Evolutionary conservation across 768 basidiomycete genomes (phyloP).

Genomic region (Termitomyces sp.): DNA sequence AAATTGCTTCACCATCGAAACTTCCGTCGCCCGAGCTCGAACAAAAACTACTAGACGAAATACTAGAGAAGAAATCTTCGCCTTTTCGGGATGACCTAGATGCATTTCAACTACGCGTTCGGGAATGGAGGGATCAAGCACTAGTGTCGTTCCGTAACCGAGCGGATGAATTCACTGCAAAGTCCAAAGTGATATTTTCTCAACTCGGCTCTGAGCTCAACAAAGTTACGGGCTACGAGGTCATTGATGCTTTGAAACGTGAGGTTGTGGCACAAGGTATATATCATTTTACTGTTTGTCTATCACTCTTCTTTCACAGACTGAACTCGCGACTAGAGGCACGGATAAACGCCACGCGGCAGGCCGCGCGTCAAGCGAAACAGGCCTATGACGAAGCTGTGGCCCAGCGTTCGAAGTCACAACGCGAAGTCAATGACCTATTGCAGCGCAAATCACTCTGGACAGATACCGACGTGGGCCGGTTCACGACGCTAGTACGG

Average conservation of each 20-base stretch:
- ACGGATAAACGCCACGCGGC: slow-evolving; percentile 60
- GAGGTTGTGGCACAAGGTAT: slow-evolving; percentile 79
- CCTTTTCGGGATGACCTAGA: slow-evolving; percentile 27
- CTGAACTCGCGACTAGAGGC: slow-evolving; percentile 48
- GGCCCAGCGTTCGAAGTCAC: slow-evolving; percentile 73
- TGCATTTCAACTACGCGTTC: slow-evolving; percentile 32
- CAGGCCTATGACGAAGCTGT: slow-evolving; percentile 72
- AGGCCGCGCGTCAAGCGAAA: slow-evolving; percentile 70
- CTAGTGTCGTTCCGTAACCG: slow-evolving; percentile 43
- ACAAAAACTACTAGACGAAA: slow-evolving; percentile 5
- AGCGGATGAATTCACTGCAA: slow-evolving; percentile 53
- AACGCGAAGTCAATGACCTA: slow-evolving; percentile 94
- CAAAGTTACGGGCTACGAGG: slow-evolving; percentile 86
- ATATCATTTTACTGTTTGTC: slow-evolving; percentile 17
- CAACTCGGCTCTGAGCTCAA: slow-evolving; percentile 78
- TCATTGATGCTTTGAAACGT: slow-evolving; percentile 77
- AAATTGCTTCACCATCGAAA: slow-evolving; percentile 13
- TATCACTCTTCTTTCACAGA: neutral
- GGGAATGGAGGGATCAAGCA: slow-evolving; percentile 45
- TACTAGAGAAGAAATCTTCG: slow-evolving; percentile 8
- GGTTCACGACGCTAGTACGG: slow-evolving; percentile 87
- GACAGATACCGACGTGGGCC: slow-evolving; percentile 81
- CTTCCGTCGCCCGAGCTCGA: slow-evolving; percentile 1
- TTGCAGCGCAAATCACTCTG: slow-evolving; percentile 91
- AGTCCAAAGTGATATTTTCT: slow-evolving; percentile 57